phyloP scores from a whole-genome alignment of 1,284 basidiomycete genomes.

The Vanrija humicola region DNA sequence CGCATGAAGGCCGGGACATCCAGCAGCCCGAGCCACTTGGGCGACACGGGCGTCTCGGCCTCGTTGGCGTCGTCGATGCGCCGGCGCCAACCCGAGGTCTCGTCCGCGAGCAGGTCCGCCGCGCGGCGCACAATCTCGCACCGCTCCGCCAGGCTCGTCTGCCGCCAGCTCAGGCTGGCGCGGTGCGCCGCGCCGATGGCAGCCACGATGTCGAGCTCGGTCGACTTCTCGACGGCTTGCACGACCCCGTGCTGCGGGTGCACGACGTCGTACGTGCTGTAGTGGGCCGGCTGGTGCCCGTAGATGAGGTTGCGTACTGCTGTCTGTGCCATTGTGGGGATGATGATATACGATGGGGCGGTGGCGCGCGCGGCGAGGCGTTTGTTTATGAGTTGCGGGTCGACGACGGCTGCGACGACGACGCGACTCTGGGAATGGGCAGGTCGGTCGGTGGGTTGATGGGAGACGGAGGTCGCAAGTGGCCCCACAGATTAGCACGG shows the following conservation, averaged over 20 bases:
- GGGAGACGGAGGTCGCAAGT: no score
- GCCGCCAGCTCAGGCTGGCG: constrained; percentile 8
- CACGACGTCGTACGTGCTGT: constrained; percentile 7
- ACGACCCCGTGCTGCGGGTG: constrained; percentile 11
- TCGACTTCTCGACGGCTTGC: constrained; percentile 9
- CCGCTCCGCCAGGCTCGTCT: constrained; percentile 8
- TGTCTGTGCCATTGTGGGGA: no score
- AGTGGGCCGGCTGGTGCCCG: no score
- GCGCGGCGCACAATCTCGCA: constrained; percentile 8
- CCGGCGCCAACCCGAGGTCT: constrained; percentile 6
- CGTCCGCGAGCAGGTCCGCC: constrained; percentile 12
- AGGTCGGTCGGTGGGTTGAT: no score
- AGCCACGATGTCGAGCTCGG: constrained; percentile 1
- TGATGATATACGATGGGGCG: no score
- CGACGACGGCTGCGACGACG: no score
- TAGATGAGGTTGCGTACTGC: no score
- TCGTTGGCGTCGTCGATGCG: constrained; percentile 11
- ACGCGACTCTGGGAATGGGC: no score
- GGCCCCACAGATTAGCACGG: no score
- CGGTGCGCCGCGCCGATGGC: constrained; percentile 7
- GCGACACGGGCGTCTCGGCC: constrained; percentile 12
- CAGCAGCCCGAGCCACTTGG: constrained; percentile 24
- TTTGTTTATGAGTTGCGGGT: no score
- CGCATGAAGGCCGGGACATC: constrained; percentile 26
- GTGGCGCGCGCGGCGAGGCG: no score